Evolutionary conservation across 768 basidiomycete species (phyloP).

Genomic region (Termitomyces sp.): DNA sequence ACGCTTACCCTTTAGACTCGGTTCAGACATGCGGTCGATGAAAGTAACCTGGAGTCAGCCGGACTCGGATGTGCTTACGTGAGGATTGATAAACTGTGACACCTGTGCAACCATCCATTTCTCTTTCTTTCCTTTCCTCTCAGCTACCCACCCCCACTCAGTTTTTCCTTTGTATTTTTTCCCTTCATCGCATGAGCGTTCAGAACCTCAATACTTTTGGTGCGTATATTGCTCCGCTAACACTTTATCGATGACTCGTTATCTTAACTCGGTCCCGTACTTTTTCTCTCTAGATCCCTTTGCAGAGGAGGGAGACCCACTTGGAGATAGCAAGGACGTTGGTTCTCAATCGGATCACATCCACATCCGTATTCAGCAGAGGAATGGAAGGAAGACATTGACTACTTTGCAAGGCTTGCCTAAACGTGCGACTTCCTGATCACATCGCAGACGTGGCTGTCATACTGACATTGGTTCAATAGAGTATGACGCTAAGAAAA

Average conservation of each 20-base stretch:
- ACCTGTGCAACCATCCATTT: conserved; percentile 7
- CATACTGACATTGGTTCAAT: conserved; percentile 3
- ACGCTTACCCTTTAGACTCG: conserved; percentile 39
- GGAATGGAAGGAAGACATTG: conserved; percentile 98
- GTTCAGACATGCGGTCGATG: conserved; percentile 13
- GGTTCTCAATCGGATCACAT: conserved; percentile 81
- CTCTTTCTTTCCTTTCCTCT: conserved; percentile 19
- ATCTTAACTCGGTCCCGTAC: conserved; percentile 2
- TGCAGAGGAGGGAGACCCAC: conserved; percentile 88
- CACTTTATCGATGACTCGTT: conserved; percentile 13
- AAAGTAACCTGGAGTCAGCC: conserved; percentile 12
- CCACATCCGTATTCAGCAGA: conserved; percentile 97
- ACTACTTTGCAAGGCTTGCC: conserved; percentile 96
- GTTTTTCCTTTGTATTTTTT: conserved; percentile 32
- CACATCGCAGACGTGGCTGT: not conserved
- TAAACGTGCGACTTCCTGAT: conserved; percentile 52
- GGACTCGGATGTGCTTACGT: conserved; percentile 14
- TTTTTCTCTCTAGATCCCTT: conserved; percentile 70
- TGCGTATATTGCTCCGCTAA: conserved; percentile 25
- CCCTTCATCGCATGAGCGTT: conserved; percentile 84
- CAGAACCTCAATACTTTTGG: conserved; percentile 86
- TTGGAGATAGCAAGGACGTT: conserved; percentile 67
- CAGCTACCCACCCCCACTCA: conserved; percentile 35
- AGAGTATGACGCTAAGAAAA: conserved; percentile 98
- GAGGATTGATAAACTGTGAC: conserved; percentile 18